Base-by-base conservation (phyloP, 129 eudicot genomes). In the Smallanthus sonchifolius region DNA sequence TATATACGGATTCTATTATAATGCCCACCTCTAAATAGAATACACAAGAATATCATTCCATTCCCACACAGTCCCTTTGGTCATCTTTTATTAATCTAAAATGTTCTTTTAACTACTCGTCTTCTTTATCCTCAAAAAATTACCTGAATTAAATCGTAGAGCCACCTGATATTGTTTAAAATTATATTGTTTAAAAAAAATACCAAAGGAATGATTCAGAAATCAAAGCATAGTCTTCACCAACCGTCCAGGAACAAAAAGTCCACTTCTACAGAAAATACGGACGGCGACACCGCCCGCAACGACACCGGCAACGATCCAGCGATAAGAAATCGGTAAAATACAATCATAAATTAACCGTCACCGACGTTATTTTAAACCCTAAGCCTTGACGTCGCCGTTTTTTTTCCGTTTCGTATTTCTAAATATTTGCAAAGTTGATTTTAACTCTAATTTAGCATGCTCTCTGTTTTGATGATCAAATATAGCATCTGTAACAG, bases 271-370 rank as follows among this genome's bases (percentile, higher is more conserved):
- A 51, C 57, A 52, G 17, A 54, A 76, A 49, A 42, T 55, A 68
- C 65, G 80, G 55, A n/a, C 14, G 47, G 11, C 10, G 15, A 51
- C 66, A 36, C 54, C 66, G 43, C 71, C 52, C 15, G 45, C 79
- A 75, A 65, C 73, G 35, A 66, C 55, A 66, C 57, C 67, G 80
- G 60, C 78, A 48, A 47, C 77, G 69, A 73, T 44, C 11, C 44
- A 42, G 45, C 60, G 19, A 7, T 4, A 54, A 36, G 11, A 32
- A 45, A 36, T 38, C 55, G 55, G 40, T 37, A 7, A 32, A 24
- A 62, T 62, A 49, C 60, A 60, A 60, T 60, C 52, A 38, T 3
- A 76, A 24, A 24, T 24, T 24, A 24, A 24, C 30, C 30, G 30
- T 52, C 67, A 28, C 73, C 80, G 66, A 65, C 79, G n/a, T 17